Evolutionary conservation across 495 filamentous ascomycete genomes (phyloP).

Genomic region (Xylaria castorea): DNA sequence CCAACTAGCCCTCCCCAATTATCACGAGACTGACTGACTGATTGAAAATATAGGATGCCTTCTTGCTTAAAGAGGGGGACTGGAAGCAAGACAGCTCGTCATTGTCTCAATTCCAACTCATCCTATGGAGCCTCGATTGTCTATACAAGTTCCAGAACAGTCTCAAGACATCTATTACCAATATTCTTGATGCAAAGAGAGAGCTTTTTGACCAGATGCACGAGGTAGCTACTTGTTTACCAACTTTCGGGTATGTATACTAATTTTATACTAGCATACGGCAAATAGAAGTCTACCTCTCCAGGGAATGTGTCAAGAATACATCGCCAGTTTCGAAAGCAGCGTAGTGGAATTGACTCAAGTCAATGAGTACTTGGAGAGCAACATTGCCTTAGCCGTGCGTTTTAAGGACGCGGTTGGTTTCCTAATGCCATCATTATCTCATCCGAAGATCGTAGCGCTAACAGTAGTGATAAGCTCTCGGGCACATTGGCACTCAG

Average conservation of each 20-base stretch:
- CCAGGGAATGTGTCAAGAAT: conserved; percentile 11
- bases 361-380: not conserved
- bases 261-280: not conserved
- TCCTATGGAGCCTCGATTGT: not conserved
- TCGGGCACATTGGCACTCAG: not conserved
- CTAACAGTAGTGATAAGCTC: not conserved
- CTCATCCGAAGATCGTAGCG: not conserved
- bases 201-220: conserved; percentile 8
- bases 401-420: not conserved
- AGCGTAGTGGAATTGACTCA: not conserved
- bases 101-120: not conserved
- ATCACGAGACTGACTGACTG: not conserved
- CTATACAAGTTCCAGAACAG: not conserved
- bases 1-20: not conserved
- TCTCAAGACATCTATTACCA: not conserved
- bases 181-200: not conserved
- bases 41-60: not conserved
- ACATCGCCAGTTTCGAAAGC: not conserved
- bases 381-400: not conserved
- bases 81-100: not conserved
- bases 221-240: not conserved
- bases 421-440: not conserved
- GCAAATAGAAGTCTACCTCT: conserved; percentile 11
- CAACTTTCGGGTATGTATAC: not conserved
- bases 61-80: not conserved